These are phyloP conservation scores for Candida gorgasii DNA, from an alignment of 805 yeast genomes.

Conservation along the genomic window DNA sequence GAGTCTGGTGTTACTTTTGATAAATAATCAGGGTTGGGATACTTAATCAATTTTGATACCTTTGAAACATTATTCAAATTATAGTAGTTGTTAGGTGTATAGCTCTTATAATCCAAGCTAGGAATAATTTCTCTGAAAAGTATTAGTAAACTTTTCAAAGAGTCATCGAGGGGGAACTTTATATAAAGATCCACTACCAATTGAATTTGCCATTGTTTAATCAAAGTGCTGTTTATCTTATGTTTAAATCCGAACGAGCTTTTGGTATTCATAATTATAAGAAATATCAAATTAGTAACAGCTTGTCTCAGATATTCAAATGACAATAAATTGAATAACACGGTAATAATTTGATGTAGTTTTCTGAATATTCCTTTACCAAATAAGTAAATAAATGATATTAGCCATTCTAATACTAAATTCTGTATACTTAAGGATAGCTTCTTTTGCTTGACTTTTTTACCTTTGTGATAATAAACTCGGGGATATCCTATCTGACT, in stretches of 20 bases:
- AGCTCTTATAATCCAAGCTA: constrained; percentile 16
- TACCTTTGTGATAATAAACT: constrained; percentile 17
- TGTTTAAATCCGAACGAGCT: constrained; percentile 13
- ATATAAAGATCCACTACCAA: constrained; percentile 26
- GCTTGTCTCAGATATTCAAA: constrained; percentile 27
- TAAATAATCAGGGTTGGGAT: constrained; percentile 22
- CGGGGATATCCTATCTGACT: constrained; percentile 18
- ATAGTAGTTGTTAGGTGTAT: constrained; percentile 9
- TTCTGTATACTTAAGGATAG: constrained; percentile 19
- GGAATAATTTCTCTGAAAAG: constrained; percentile 24
- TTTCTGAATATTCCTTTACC: constrained; percentile 13
- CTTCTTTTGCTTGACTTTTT: constrained; percentile 15
- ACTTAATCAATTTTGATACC: constrained; percentile 9
- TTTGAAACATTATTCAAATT: constrained; percentile 19
- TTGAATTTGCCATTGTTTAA: constrained; percentile 33
- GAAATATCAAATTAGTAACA: constrained; percentile 22
- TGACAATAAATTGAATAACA: constrained; percentile 22
- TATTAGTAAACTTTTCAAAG: constrained; percentile 23
- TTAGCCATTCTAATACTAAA: constrained; percentile 24
- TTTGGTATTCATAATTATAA: constrained; percentile 18
- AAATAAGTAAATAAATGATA: constrained; percentile 20
- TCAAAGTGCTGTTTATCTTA: constrained; percentile 11
- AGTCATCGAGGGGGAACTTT: constrained; percentile 34
- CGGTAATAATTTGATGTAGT: constrained; percentile 17
- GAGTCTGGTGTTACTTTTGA: constrained; percentile 9